Evolutionary conservation across 2,329 filamentous ascomycete genomes (phyloP).

Genomic region (Alternaria sp.): DNA sequence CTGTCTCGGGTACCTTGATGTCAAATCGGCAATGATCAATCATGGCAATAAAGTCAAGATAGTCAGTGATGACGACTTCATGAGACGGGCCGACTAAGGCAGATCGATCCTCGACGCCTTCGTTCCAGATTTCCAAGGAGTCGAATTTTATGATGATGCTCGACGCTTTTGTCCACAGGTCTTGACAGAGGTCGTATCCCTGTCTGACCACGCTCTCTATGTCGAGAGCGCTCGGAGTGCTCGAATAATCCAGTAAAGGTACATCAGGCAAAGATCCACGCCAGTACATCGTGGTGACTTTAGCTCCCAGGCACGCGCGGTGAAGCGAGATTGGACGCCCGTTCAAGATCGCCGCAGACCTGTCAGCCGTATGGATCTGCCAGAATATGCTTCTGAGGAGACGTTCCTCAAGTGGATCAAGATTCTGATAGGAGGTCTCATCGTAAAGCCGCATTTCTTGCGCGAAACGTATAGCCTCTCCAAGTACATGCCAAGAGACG

Average conservation of each 20-base stretch:
- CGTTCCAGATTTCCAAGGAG: neutral
- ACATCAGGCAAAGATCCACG: neutral
- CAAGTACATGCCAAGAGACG: neutral
- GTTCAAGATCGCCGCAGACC: neutral
- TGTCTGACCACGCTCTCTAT: neutral
- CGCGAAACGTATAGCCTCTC: neutral
- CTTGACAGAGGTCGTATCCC: neutral
- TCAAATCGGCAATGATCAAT: neutral
- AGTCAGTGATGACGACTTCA: neutral
- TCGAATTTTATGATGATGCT: conserved; percentile 1
- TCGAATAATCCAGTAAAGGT: neutral
- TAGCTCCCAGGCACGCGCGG: neutral
- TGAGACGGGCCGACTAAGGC: neutral
- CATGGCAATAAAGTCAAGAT: neutral
- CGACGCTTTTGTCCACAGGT: neutral
- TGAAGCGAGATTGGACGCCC: neutral
- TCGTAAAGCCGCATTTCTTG: conserved; percentile 3
- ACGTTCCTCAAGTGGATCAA: neutral
- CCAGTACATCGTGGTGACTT: neutral
- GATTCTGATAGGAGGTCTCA: neutral
- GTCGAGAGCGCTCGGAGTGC: neutral
- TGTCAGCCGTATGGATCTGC: neutral
- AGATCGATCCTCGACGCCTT: neutral
- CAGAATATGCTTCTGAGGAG: neutral
- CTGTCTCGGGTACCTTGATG: neutral